A percentile compares a stretch with the other conserved stretches of the same genome.
These are phyloP conservation scores for Geosmithia morbida DNA, from an alignment of 2,329 filamentous ascomycete species.

Conservation along the genomic window DNA sequence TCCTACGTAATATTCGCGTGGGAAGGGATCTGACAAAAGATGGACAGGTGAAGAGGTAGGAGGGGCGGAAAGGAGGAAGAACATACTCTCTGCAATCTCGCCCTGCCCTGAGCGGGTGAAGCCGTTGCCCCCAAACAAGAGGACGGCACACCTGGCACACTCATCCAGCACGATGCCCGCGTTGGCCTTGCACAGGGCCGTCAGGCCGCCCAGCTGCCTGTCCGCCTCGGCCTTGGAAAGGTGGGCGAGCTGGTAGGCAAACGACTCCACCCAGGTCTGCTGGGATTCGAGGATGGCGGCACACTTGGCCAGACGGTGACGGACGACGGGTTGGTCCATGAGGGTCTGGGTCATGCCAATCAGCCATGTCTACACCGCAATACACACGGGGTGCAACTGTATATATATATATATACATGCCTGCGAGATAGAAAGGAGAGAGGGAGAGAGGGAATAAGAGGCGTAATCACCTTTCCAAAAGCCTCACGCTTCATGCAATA, in stretches of 20 bases:
- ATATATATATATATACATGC: too few species aligned
- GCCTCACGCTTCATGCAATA: constrained; percentile 23
- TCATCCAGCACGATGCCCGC: constrained; percentile 58
- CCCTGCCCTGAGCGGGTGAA: constrained; percentile 57
- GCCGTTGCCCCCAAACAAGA: constrained; percentile 63
- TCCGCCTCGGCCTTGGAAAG: constrained; percentile 46
- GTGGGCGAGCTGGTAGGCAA: constrained; percentile 54
- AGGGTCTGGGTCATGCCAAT: constrained; percentile 23
- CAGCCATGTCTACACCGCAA: too few species aligned
- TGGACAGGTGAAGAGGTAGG: not conserved
- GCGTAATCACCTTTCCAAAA: constrained; percentile 18
- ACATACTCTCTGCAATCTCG: constrained; percentile 54
- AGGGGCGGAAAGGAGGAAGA: constrained; percentile 4
- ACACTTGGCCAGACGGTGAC: constrained; percentile 57
- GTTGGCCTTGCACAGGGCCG: constrained; percentile 59
- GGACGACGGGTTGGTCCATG: constrained; percentile 61
- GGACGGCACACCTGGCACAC: constrained; percentile 52
- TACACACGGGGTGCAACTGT: too few species aligned
- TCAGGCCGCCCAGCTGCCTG: constrained; percentile 53
- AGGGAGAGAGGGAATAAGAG: too few species aligned
- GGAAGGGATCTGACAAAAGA: not conserved
- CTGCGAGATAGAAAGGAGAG: not conserved
- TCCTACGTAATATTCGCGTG: not conserved
- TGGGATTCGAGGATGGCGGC: constrained; percentile 55
- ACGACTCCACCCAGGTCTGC: constrained; percentile 60